Evolutionary conservation across 768 basidiomycete species (phyloP).

Genomic region (Clitopilus passeckerianus): DNA sequence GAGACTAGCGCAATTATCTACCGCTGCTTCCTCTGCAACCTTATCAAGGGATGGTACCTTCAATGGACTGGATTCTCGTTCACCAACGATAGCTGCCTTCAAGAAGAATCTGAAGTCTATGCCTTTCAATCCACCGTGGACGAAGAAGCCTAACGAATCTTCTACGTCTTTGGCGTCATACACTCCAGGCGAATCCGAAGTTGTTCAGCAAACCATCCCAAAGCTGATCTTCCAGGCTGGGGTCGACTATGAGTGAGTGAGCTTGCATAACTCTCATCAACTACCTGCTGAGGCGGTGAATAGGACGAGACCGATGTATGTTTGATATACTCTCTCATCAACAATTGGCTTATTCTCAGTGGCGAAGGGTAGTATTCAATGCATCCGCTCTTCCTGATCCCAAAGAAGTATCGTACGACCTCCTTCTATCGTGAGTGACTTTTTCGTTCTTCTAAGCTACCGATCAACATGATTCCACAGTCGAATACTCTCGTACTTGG

Average conservation of each 20-base stretch:
- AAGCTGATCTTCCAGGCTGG: constrained; percentile 85
- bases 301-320: constrained; percentile 86
- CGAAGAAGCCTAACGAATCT: constrained; percentile 28
- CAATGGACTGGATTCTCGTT: constrained; percentile 10
- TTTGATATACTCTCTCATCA: constrained; percentile 10
- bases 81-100: constrained; percentile 20
- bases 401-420: constrained; percentile 68
- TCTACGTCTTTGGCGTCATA: constrained; percentile 24
- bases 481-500: constrained; percentile 72
- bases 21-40: constrained; percentile 46
- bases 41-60: constrained; percentile 24
- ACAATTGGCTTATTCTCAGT: constrained; percentile 7
- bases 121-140: constrained; percentile 50
- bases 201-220: constrained; percentile 61
- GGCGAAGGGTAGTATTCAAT: constrained; percentile 70
- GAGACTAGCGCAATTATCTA: constrained; percentile 56
- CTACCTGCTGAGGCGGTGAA: not conserved
- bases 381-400: constrained; percentile 85
- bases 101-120: constrained; percentile 8
- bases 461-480: constrained; percentile 28
- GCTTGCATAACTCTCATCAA: not conserved
- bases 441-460: constrained; percentile 1
- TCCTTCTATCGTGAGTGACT: constrained; percentile 58
- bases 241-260: constrained; percentile 80
- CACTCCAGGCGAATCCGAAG: constrained; percentile 41